phyloP scores from a whole-genome alignment of 495 filamentous ascomycete species.

The Thermothielavioides terrestris region DNA sequence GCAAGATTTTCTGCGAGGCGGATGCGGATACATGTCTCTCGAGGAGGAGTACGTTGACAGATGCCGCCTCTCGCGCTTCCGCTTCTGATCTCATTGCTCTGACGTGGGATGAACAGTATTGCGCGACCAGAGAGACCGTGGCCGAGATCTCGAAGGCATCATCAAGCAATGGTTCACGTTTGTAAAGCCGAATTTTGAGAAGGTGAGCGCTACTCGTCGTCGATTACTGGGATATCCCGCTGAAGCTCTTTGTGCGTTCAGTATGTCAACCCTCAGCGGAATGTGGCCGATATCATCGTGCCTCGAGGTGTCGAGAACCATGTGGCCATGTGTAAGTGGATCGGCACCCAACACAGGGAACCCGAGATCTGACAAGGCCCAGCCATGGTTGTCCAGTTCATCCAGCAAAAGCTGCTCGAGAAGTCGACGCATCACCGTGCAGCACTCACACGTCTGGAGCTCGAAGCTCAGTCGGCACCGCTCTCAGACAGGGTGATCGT shows the following conservation, averaged over 20 bases:
- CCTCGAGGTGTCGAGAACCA: conserved; percentile 88
- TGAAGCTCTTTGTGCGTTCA: conserved; percentile 19
- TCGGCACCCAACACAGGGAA: neutral
- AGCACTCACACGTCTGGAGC: conserved; percentile 63
- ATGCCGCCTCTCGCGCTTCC: neutral
- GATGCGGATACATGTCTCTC: conserved; percentile 92
- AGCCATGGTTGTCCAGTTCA: conserved; percentile 88
- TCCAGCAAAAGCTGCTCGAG: conserved; percentile 69
- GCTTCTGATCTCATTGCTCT: too few species aligned
- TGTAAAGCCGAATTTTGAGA: conserved; percentile 91
- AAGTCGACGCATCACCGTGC: conserved; percentile 78
- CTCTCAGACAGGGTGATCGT: conserved; percentile 64
- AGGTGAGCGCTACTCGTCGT: conserved; percentile 22
- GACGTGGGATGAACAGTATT: conserved; percentile 50
- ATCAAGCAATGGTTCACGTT: conserved; percentile 97
- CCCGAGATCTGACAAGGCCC: conserved; percentile 14
- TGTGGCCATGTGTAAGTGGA: conserved; percentile 70
- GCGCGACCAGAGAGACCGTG: conserved; percentile 77
- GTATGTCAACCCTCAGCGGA: conserved; percentile 84
- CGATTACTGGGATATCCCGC: neutral
- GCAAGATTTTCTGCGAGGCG: conserved; percentile 86
- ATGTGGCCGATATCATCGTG: conserved; percentile 87
- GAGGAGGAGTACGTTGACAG: conserved; percentile 65
- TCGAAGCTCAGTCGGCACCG: conserved; percentile 56
- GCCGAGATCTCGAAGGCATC: conserved; percentile 82